Evolutionary conservation across 768 basidiomycete species (phyloP), one percentile per base, ranked within the genome.

Genomic region (Postia placenta): DNA sequence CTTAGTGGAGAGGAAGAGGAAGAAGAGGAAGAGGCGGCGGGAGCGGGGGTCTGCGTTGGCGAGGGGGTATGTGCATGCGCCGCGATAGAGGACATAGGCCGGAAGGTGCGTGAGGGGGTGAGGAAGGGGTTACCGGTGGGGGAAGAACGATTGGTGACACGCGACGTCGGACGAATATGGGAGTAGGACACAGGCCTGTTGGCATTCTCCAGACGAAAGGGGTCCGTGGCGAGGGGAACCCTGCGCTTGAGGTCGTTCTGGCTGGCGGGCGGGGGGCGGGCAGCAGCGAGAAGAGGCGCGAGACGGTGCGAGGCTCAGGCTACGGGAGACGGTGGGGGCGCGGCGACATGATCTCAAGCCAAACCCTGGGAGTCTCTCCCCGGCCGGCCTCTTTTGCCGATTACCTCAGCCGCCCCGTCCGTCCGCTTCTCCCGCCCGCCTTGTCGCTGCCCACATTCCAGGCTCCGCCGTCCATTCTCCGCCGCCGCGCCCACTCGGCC

Each of bases 31-130:
- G 51, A 61, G 11, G 57, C 26, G 12, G 39, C 25, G 12, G 45
- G 40, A 5, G 43, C 23, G 2, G 67, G 48, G 0, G 78, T 80
- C 61, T 61, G 67, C 11, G 51, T 52, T 28, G 79, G 80, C 76
- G 75, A 76, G 44, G 68, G 74, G 40, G 55, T 60, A 49, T 66
- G 59, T 65, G 58, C 48, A 40, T 36, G 40, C 24, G 37, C 47
- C 27, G 44, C 42, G 36, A 41, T 35, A 30, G 54, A 49, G 53
- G 56, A 52, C 56, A 58, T 58, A 46, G 49, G 54, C 54, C 51
- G 14, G 24, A 20, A 15, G 33, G 56, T 56, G 57, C 52, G 56
- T 56, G 50, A 62, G 41, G 60, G 55, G 42, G 39, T 45, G 53
- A 50, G 49, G 56, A 50, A 56, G 50, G 45, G 62, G 45, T 49